Conservation (phyloP, 768 basidiomycete species). For the Austroboletus eburneus region DNA sequence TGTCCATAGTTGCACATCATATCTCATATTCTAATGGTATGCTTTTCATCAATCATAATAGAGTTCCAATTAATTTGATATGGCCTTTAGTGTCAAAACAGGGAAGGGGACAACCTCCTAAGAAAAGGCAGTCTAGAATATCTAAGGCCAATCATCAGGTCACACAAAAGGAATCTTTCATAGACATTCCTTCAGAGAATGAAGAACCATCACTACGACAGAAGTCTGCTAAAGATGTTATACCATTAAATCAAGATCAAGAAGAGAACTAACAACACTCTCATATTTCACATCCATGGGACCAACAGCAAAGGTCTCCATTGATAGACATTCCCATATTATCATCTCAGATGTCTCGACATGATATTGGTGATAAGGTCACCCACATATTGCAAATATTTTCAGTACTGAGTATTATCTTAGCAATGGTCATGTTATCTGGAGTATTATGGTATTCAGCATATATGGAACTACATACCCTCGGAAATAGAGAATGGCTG, state of each 20-base stretch:
- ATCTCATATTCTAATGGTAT: too few species aligned
- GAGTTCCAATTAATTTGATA: too few species aligned
- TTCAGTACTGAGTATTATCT: background rate
- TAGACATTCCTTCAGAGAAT: too few species aligned
- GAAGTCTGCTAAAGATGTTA: background rate
- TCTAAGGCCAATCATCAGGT: too few species aligned
- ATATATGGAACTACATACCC: background rate
- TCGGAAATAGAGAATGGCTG: background rate
- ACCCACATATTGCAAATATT: background rate
- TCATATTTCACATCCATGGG: background rate
- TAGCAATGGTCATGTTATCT: slow-evolving; percentile 1
- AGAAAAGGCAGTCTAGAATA: too few species aligned
- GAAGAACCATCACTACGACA: background rate
- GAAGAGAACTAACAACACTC: background rate
- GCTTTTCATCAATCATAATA: too few species aligned
- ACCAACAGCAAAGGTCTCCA: background rate
- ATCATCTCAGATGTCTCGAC: background rate
- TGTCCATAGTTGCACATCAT: too few species aligned
- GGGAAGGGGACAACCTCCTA: too few species aligned
- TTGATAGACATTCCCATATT: background rate
- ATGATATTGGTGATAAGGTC: background rate
- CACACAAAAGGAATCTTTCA: too few species aligned
- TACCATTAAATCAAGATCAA: too few species aligned
- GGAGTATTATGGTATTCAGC: slow-evolving; percentile 2
- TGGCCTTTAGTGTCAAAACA: too few species aligned